Percentiles rank a stretch among this genome's conserved stretches.
phyloP scores from a whole-genome alignment of 192 early-diverging fungal species.

The Endogone sp. region DNA sequence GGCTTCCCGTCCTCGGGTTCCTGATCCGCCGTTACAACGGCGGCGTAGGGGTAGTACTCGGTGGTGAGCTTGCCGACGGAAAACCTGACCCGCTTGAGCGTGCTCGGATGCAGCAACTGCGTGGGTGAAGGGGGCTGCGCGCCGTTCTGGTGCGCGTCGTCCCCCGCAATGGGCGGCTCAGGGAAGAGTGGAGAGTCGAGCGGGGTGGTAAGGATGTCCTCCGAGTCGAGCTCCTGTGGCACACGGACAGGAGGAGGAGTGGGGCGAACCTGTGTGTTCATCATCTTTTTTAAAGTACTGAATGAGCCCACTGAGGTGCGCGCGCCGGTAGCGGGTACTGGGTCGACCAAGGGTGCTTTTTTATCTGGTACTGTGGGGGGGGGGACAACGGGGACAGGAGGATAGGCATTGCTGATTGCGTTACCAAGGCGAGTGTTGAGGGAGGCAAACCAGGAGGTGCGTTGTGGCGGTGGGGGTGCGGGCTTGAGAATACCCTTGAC shows the following conservation, averaged over 20 bases:
- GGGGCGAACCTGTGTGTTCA: not conserved
- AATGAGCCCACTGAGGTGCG: not conserved
- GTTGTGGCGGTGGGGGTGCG: not conserved
- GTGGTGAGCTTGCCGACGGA: constrained; percentile 45
- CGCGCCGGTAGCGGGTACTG: not conserved
- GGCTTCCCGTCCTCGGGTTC: not conserved
- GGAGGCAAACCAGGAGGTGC: not conserved
- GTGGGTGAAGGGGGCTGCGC: not conserved
- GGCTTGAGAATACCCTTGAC: not conserved
- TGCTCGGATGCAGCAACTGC: constrained; percentile 8
- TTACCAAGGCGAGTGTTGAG: not conserved
- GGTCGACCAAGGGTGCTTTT: not conserved
- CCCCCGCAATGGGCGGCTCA: not conserved
- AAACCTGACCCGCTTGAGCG: constrained; percentile 50
- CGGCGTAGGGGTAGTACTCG: constrained; percentile 27
- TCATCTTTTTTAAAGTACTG: not conserved
- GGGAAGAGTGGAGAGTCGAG: not conserved
- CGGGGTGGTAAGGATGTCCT: too few relatives aligned
- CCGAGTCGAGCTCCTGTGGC: too few relatives aligned
- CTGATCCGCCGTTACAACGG: not conserved
- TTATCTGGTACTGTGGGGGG: not conserved
- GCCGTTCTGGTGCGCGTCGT: not conserved
- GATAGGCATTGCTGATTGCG: not conserved
- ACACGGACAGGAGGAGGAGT: too few relatives aligned
- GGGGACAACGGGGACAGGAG: not conserved